phyloP scores from a whole-genome alignment of 208 protist genomes.

The Porcisia hertigi region DNA sequence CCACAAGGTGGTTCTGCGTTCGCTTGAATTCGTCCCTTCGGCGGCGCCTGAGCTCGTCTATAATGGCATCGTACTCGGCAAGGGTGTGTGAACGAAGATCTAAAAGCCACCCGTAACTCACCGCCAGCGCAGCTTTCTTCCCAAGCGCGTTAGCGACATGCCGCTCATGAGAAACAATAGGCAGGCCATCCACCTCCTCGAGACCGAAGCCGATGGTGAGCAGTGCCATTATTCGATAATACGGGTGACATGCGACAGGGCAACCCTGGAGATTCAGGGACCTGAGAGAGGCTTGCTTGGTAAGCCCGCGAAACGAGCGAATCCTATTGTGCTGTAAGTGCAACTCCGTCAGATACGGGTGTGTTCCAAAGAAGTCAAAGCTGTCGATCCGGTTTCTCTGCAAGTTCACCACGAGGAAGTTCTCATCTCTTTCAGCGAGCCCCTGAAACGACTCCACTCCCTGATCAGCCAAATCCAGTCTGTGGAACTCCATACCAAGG shows the following conservation, averaged over 20 bases:
- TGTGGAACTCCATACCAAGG: conserved; percentile 41
- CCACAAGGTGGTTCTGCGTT: background rate
- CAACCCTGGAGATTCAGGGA: conserved; percentile 61
- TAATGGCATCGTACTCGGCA: conserved; percentile 53
- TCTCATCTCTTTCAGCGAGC: conserved; percentile 37
- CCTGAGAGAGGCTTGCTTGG: conserved; percentile 57
- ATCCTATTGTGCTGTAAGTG: conserved; percentile 64
- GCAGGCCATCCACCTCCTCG: conserved; percentile 49
- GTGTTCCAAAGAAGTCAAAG: conserved; percentile 80
- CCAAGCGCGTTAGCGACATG: conserved; percentile 41
- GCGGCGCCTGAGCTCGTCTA: conserved; percentile 40
- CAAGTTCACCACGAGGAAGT: conserved; percentile 71
- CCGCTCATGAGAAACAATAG: conserved; percentile 54
- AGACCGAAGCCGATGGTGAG: conserved; percentile 72
- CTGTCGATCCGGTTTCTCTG: conserved; percentile 47
- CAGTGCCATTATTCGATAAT: conserved; percentile 79
- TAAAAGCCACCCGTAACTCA: conserved; percentile 81
- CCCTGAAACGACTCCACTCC: conserved; percentile 56
- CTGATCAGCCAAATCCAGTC: conserved; percentile 46
- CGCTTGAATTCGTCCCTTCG: conserved; percentile 14
- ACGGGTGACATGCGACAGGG: conserved; percentile 66
- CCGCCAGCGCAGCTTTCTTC: conserved; percentile 56
- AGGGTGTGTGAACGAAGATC: conserved; percentile 41
- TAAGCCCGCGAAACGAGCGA: conserved; percentile 64
- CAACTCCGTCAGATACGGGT: conserved; percentile 63